Percentiles rank a stretch among this genome's conserved stretches.
Conservation (phyloP, 2,329 filamentous ascomycete species). For the Stagonosporopsis rhizophila region DNA sequence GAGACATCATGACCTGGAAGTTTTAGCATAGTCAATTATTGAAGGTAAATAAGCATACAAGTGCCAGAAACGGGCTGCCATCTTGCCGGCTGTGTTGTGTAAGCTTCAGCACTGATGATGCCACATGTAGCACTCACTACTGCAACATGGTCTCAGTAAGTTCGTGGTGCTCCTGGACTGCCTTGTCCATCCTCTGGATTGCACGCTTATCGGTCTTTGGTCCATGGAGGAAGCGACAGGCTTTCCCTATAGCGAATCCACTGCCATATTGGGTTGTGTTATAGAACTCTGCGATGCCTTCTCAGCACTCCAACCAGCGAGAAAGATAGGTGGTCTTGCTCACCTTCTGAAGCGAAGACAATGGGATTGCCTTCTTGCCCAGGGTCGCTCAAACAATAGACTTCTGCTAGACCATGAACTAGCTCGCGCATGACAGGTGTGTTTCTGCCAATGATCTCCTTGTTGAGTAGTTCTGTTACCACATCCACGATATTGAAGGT, state of each 20-base stretch:
- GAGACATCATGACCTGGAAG: slow-evolving; percentile 63
- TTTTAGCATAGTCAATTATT: background rate
- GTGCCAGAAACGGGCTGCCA: slow-evolving; percentile 74
- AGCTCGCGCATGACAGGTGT: slow-evolving; percentile 67
- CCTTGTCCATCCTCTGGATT: slow-evolving; percentile 66
- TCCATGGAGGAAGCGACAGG: slow-evolving; percentile 78
- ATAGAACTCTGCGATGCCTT: slow-evolving; percentile 65
- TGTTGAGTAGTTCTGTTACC: slow-evolving; percentile 70
- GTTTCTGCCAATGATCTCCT: slow-evolving; percentile 69
- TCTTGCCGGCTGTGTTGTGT: slow-evolving; percentile 62
- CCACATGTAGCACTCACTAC: slow-evolving; percentile 56
- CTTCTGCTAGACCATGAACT: slow-evolving; percentile 74
- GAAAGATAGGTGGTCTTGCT: background rate
- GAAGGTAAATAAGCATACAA: slow-evolving; percentile 52
- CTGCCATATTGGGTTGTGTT: slow-evolving; percentile 75
- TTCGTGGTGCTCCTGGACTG: slow-evolving; percentile 67
- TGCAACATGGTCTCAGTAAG: slow-evolving; percentile 76
- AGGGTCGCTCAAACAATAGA: slow-evolving; percentile 77
- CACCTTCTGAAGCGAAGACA: slow-evolving; percentile 75
- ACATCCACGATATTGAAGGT: slow-evolving; percentile 70
- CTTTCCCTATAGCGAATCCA: slow-evolving; percentile 74
- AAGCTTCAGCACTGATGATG: background rate
- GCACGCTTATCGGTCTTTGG: slow-evolving; percentile 70
- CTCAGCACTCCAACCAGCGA: background rate
- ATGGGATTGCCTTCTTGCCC: slow-evolving; percentile 74